Evolutionary conservation across 371 early-diverging fungal genomes (phyloP).

Genomic region (Actinomortierella ambigua): DNA sequence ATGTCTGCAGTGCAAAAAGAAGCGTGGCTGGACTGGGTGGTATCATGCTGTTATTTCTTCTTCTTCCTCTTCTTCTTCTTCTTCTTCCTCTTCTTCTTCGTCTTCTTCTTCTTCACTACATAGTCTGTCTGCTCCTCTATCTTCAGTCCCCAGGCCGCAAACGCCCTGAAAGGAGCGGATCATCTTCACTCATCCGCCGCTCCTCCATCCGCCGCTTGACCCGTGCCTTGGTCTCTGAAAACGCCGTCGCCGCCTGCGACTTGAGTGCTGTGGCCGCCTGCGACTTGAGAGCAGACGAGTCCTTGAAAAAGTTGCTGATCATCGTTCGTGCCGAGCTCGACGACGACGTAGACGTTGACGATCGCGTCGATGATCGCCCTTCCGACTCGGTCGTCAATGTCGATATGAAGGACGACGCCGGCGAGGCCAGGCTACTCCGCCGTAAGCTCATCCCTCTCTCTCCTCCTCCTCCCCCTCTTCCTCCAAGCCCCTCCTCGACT

Average conservation of each 20-base stretch:
- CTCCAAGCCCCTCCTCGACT: no score
- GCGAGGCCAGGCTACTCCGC: no score
- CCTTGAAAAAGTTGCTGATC: background rate
- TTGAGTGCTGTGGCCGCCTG: constrained; percentile 28
- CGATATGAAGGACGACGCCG: no score
- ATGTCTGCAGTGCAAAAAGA: background rate
- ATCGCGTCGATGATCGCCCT: background rate
- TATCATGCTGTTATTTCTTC: background rate
- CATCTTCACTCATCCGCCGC: constrained; percentile 37
- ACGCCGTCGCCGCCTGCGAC: constrained; percentile 31
- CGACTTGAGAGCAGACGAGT: constrained; percentile 16
- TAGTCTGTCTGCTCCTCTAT: no score
- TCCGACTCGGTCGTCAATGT: no score
- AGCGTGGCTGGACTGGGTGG: no score
- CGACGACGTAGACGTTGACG: constrained; percentile 4
- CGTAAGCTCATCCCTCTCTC: no score
- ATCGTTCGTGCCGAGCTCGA: background rate
- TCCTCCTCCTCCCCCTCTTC: no score
- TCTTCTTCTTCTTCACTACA: background rate
- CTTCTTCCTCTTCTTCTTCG: background rate
- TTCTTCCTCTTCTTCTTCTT: background rate
- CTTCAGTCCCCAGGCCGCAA: constrained; percentile 5
- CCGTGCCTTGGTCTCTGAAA: constrained; percentile 40
- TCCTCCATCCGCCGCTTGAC: constrained; percentile 38
- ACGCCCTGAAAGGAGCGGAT: constrained; percentile 29